Conservation (phyloP, 176 grass and related monocot species). For the Oryza meyeriana region DNA sequence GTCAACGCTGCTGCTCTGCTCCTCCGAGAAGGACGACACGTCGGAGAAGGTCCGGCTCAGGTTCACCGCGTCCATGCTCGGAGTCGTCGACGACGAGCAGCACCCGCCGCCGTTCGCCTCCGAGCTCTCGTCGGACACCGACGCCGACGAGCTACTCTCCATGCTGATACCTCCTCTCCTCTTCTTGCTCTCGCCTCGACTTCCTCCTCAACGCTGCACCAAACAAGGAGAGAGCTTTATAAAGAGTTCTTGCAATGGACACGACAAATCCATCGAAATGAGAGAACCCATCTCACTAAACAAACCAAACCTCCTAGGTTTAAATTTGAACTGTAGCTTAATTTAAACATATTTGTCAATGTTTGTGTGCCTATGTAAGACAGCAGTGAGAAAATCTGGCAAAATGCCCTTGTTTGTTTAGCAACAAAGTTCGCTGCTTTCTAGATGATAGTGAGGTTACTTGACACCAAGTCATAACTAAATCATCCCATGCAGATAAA, state of each 20-base stretch:
- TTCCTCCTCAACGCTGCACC: background rate
- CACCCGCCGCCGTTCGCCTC: conserved; percentile 44
- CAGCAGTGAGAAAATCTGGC: background rate
- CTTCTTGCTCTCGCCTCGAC: background rate
- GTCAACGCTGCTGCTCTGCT: conserved; percentile 41
- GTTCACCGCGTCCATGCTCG: conserved; percentile 45
- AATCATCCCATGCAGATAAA: conserved; percentile 28
- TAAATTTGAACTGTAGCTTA: conserved; percentile 35
- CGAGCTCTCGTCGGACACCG: conserved; percentile 64
- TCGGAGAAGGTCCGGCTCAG: conserved; percentile 81
- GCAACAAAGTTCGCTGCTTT: conserved; percentile 26
- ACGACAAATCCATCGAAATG: conserved; percentile 50
- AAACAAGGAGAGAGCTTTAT: conserved; percentile 19
- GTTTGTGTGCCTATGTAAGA: background rate
- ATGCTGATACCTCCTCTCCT: background rate
- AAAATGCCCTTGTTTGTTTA: conserved; percentile 3
- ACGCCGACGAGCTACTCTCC: conserved; percentile 57
- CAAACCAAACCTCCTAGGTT: conserved; percentile 19
- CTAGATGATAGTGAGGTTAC: conserved; percentile 24
- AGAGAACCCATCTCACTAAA: conserved; percentile 4
- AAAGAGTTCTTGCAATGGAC: conserved; percentile 12
- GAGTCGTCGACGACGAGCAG: conserved; percentile 50
- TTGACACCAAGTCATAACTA: conserved; percentile 7
- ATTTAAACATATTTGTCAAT: background rate
- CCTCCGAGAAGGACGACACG: conserved; percentile 77